Evolutionary conservation across 1,139 yeast species (phyloP), one percentile per base, ranked within the genome.

Genomic region (Pichia cactophila): DNA sequence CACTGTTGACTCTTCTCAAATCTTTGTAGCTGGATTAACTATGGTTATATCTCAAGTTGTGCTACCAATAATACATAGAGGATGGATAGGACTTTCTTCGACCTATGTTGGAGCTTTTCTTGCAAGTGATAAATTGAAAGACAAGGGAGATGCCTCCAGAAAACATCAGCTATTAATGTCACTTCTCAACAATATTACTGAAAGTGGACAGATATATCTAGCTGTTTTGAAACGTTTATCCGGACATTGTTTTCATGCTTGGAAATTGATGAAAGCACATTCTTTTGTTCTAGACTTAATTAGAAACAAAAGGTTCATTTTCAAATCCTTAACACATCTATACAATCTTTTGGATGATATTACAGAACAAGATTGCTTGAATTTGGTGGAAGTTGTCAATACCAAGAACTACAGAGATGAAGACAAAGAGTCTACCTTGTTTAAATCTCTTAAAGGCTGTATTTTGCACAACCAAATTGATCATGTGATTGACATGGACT

Each of bases 191-290:
- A 33, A 42, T 9, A 23, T 46, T 14, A n/a, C 33, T 3, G 41
- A 36, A 12, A 41, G 40, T 11, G 35, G 23, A 9, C 12, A 11
- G 20, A 31, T 43, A 38, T 54, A 54, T 43, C 26, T 54, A 6
- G 52, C 55, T 10, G 33, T 50, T 12, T 43, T 54, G 35, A 53
- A 48, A 28, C 33, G 50, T 26, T 52, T 65, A 26, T 56, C 77
- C 5, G 62, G 62, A 2, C 69, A 75, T 49, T 80, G 78, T 57
- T 75, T 74, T 47, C 78, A 77, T 57, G 80, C 85, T 5, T 77
- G 79, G 73, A 71, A 78, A 58, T 67, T 78, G 61, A 65, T 72
- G 45, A 77, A 76, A 55, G 77, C 79, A 1, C 76, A 74, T 6
- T 68, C 67, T 1, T 70, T 72, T 50, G 69, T 75, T 43, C 58